These are phyloP conservation scores for Talaromyces sp. DNA, from an alignment of 2,329 filamentous ascomycete species.

Conservation along the genomic window DNA sequence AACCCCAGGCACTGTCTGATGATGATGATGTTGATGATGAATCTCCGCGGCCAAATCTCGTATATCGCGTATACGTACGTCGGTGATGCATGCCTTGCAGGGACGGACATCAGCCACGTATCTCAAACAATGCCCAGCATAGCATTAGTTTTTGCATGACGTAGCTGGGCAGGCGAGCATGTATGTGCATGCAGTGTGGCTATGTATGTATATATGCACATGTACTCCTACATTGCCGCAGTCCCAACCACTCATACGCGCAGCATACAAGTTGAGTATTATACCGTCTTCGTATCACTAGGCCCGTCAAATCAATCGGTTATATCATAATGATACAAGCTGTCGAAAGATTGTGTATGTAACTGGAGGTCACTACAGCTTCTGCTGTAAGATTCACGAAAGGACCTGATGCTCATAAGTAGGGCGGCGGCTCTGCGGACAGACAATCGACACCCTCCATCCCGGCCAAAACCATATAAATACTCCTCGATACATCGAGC, in stretches of 20 bases:
- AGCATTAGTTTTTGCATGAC: neutral
- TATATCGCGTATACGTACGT: neutral
- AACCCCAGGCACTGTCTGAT: neutral
- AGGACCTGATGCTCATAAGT: no score
- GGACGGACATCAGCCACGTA: neutral
- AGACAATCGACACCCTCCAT: conserved; percentile 17
- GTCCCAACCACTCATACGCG: neutral
- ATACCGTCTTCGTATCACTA: neutral
- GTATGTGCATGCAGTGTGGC: neutral
- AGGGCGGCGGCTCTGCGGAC: neutral
- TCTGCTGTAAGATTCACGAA: no score
- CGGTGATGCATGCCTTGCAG: neutral
- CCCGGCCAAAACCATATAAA: conserved; percentile 19
- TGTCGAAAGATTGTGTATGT: no score
- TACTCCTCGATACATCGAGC: conserved; percentile 17
- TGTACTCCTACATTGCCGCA: neutral
- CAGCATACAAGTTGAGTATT: neutral
- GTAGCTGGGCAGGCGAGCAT: neutral
- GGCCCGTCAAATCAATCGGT: no score
- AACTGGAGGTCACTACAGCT: no score
- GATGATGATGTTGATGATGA: neutral
- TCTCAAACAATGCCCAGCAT: neutral
- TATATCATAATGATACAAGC: neutral
- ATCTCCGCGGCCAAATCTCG: neutral
- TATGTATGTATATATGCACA: neutral